Evolutionary conservation across 139 green algal species (phyloP).

Genomic region (Coelastrella sp.): DNA sequence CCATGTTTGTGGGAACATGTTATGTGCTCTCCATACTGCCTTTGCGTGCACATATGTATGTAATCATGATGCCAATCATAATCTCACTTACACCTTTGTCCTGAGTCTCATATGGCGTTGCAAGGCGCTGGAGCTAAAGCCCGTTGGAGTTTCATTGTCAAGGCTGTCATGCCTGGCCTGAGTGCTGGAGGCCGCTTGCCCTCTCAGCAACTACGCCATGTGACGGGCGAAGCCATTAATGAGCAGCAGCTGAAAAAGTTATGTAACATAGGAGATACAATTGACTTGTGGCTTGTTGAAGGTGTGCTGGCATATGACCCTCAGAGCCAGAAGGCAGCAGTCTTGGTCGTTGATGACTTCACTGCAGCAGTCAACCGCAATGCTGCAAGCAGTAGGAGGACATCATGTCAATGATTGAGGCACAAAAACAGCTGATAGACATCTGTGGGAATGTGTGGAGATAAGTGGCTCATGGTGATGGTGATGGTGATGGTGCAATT

Average conservation of each 20-base stretch:
- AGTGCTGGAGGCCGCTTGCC: not conserved
- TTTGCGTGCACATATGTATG: too few species aligned
- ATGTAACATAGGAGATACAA: not conserved
- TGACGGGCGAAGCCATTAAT: not conserved
- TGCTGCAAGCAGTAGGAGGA: not conserved
- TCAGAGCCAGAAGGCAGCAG: not conserved
- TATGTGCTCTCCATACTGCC: not conserved
- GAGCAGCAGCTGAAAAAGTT: not conserved
- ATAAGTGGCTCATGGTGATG: too few species aligned
- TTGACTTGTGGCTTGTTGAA: not conserved
- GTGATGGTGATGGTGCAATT: too few species aligned
- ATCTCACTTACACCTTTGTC: not conserved
- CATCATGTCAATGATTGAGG: too few species aligned
- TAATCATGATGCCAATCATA: not conserved
- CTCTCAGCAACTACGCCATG: not conserved
- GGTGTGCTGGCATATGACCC: not conserved
- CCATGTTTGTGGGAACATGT: not conserved
- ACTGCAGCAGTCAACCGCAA: too few species aligned
- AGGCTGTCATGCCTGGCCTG: not conserved
- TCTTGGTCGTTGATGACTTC: not conserved
- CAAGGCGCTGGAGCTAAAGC: not conserved
- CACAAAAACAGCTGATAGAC: too few species aligned
- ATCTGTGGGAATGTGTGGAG: too few species aligned
- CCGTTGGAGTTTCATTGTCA: not conserved
- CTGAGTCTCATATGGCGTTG: not conserved